Evolutionary conservation across 139 green algal species (phyloP).

Genomic region (Chlamydomonas sp.): DNA sequence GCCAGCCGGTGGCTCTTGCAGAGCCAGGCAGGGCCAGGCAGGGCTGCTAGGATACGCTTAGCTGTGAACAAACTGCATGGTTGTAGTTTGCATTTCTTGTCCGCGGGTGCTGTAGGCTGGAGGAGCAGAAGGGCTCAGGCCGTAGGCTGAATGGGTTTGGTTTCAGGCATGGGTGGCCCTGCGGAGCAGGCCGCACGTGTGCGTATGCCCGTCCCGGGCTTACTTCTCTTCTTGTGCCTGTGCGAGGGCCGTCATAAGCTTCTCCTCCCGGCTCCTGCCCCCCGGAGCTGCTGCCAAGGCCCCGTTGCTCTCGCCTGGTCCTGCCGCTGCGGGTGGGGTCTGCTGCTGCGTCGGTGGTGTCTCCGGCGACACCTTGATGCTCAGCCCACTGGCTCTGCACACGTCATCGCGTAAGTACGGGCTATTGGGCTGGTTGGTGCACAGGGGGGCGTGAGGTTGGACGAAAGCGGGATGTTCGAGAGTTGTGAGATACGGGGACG

Average conservation of each 20-base stretch:
- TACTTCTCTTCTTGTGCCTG: constrained; percentile 26
- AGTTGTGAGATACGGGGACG: background rate
- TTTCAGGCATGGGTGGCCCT: no score
- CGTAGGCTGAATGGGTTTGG: no score
- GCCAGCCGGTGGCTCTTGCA: background rate
- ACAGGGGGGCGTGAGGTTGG: no score
- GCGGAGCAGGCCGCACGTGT: background rate
- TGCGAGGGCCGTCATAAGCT: constrained; percentile 19
- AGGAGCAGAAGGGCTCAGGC: no score
- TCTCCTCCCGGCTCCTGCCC: constrained; percentile 21
- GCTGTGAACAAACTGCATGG: no score
- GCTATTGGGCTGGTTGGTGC: background rate
- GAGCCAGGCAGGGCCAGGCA: background rate
- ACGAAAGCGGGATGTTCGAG: background rate
- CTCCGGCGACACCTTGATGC: background rate
- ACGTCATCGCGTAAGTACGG: background rate
- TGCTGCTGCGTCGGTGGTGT: background rate
- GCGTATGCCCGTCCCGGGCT: background rate
- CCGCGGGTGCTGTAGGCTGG: no score
- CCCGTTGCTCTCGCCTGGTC: background rate
- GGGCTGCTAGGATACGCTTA: background rate
- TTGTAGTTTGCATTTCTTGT: no score
- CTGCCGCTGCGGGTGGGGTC: no score
- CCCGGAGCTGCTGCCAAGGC: background rate
- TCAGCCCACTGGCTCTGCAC: constrained; percentile 17